Percentiles rank a stretch among this genome's conserved stretches.
Evolutionary conservation across 75 land plant genomes (phyloP).

Genomic region (Cunninghamia lanceolata): DNA sequence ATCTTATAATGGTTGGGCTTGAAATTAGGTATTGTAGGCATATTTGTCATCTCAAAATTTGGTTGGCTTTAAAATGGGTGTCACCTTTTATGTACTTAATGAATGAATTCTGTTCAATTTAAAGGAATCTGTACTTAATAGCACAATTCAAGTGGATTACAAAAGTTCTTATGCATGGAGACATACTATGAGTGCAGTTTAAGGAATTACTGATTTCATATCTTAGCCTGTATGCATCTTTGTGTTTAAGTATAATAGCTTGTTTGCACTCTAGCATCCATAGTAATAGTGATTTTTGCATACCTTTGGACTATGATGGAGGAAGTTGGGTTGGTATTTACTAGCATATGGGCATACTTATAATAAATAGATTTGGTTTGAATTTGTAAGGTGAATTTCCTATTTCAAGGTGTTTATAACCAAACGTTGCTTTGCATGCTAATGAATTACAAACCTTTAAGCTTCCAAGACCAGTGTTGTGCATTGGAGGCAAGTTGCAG

Average conservation of each 20-base stretch:
- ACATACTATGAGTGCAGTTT: too few relatives aligned
- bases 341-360: not conserved
- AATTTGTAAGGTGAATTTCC: not conserved
- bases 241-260: too few relatives aligned
- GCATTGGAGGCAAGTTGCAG: constrained; percentile 79
- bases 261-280: not conserved
- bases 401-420: not conserved
- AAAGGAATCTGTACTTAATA: too few relatives aligned
- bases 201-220: not conserved
- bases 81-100: not conserved
- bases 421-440: constrained; percentile 30
- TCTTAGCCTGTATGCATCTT: not conserved
- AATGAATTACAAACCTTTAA: constrained; percentile 62
- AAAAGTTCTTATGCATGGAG: not conserved
- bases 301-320: too few relatives aligned
- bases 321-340: too few relatives aligned
- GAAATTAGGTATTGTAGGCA: too few relatives aligned
- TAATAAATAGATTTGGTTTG: not conserved
- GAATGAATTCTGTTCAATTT: not conserved
- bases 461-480: constrained; percentile 73
- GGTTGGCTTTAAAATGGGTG: not conserved
- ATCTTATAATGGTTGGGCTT: not conserved
- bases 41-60: not conserved
- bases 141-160: not conserved
- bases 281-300: not conserved